Evolutionary conservation across 2,329 filamentous ascomycete genomes (phyloP).

Genomic region (Cladobotryum protrusum): DNA sequence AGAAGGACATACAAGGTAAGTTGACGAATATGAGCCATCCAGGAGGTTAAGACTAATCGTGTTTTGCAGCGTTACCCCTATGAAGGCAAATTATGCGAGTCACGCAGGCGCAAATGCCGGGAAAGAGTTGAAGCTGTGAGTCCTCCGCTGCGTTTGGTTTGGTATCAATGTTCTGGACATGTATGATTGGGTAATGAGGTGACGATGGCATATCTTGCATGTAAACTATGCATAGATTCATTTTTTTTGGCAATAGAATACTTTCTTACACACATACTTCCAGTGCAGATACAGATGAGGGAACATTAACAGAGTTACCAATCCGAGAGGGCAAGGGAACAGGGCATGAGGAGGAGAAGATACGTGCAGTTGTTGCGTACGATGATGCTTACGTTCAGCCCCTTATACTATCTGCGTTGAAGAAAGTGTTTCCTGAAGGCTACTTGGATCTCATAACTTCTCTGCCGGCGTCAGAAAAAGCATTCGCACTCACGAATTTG

Average conservation of each 20-base stretch:
- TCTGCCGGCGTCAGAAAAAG: constrained; percentile 21
- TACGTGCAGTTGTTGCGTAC: constrained; percentile 72
- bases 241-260: constrained; percentile 23
- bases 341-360: constrained; percentile 2
- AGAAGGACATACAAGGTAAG: constrained; percentile 77
- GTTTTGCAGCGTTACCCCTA: constrained; percentile 66
- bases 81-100: constrained; percentile 92
- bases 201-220: constrained; percentile 20
- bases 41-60: too few species aligned
- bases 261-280: constrained; percentile 29
- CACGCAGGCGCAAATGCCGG: constrained; percentile 54
- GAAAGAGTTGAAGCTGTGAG: constrained; percentile 78
- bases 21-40: constrained; percentile 7
- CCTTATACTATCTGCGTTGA: constrained; percentile 68
- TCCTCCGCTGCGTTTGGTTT: constrained; percentile 29
- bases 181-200: constrained; percentile 14
- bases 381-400: constrained; percentile 87
- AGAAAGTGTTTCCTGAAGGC: constrained; percentile 50
- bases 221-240: constrained; percentile 20
- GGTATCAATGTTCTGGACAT: constrained; percentile 14
- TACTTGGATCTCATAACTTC: constrained; percentile 49
- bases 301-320: constrained; percentile 13
- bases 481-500: constrained; percentile 30
- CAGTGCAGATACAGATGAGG: constrained; percentile 16
- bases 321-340: constrained; percentile 16